phyloP scores from a whole-genome alignment of 2,329 filamentous ascomycete genomes.

The Calonectria pseudoturangicola region DNA sequence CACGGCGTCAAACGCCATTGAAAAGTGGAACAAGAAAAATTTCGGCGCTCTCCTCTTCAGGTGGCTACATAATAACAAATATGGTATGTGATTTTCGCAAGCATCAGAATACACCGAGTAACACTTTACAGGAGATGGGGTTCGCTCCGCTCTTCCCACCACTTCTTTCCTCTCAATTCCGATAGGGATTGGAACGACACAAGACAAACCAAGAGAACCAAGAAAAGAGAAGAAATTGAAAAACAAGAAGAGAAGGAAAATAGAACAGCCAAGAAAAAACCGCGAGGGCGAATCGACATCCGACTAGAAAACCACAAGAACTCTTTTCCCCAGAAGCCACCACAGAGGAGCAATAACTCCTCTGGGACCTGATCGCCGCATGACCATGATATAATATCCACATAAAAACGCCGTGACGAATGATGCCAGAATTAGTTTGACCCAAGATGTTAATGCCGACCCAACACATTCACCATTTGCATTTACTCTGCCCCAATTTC shows the following conservation, averaged over 20 bases:
- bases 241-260: conserved; percentile 30
- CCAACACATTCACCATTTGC: conserved; percentile 46
- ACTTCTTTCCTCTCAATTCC: conserved; percentile 43
- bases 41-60: conserved; percentile 41
- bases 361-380: conserved; percentile 61
- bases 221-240: conserved; percentile 38
- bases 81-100: conserved; percentile 57
- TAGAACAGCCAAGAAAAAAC: conserved; percentile 47
- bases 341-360: conserved; percentile 55
- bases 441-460: conserved; percentile 56
- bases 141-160: conserved; percentile 38
- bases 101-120: conserved; percentile 53
- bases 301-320: conserved; percentile 47
- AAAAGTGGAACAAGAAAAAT: conserved; percentile 25
- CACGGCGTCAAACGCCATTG: background rate
- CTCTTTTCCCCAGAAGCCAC: conserved; percentile 60
- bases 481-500: conserved; percentile 76
- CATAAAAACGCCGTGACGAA: conserved; percentile 62
- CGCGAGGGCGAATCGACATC: conserved; percentile 30
- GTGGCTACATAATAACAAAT: conserved; percentile 43
- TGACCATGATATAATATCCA: conserved; percentile 64
- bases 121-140: conserved; percentile 47
- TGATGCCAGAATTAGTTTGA: conserved; percentile 63
- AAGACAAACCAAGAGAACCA: conserved; percentile 41
- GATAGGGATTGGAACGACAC: conserved; percentile 25